A percentile compares a stretch with the other conserved stretches of the same genome.
Evolutionary conservation across 257 asterid species (phyloP).

Genomic region (Primulina huaijiensis): DNA sequence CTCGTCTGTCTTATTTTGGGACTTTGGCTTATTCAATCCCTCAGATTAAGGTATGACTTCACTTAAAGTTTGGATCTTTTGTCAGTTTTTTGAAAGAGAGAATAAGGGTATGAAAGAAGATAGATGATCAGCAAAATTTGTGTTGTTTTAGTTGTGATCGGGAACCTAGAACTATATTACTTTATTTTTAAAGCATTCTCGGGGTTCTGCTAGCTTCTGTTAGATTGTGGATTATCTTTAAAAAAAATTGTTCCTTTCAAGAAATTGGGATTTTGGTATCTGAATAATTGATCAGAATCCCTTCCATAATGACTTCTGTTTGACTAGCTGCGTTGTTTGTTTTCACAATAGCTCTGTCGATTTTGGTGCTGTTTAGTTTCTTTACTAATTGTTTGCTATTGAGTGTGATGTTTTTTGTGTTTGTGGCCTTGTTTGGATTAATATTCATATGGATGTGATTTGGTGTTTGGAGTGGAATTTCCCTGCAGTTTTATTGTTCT

Average conservation of each 20-base stretch:
- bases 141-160: not conserved
- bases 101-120: too few relatives aligned
- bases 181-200: not conserved
- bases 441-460: not conserved
- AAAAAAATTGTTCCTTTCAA: too few relatives aligned
- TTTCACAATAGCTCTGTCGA: not conserved
- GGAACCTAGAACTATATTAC: too few relatives aligned
- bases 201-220: not conserved
- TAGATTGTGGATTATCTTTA: not conserved
- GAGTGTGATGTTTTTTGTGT: not conserved
- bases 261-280: not conserved
- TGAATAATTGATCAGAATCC: not conserved
- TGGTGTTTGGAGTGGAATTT: not conserved
- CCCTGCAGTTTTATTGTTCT: too few relatives aligned
- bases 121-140: not conserved
- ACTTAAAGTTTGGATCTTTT: not conserved
- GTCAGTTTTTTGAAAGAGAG: too few relatives aligned
- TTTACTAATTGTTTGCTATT: not conserved
- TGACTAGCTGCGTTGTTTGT: not conserved
- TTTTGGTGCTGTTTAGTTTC: not conserved
- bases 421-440: not conserved
- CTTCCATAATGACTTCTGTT: not conserved
- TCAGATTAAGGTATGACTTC: constrained; percentile 63
- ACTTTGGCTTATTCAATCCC: constrained; percentile 79
- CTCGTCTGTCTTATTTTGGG: constrained; percentile 79